Conservation (phyloP, 73 alveolate genomes). For the Breviolum minutum region DNA sequence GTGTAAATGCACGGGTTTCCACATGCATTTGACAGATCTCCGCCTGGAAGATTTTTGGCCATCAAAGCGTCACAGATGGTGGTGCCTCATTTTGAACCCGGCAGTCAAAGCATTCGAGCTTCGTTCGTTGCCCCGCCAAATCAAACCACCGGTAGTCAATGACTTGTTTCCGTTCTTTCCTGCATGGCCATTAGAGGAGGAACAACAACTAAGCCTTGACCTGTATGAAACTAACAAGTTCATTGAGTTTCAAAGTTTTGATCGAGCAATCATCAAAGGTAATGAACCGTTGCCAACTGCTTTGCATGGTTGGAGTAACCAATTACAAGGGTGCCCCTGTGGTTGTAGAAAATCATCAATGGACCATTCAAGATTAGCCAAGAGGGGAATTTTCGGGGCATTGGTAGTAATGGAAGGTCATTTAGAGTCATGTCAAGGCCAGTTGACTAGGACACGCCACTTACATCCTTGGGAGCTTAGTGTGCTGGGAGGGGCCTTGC, state of each 20-base stretch:
- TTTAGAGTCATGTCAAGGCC: no score
- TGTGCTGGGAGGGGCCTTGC: background rate
- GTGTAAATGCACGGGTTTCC: background rate
- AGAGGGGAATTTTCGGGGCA: background rate
- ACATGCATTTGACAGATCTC: background rate
- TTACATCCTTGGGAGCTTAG: background rate
- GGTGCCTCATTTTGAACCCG: background rate
- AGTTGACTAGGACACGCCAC: background rate
- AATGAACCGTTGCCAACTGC: background rate
- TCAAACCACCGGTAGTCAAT: background rate
- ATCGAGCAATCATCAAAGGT: no score
- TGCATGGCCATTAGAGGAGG: background rate
- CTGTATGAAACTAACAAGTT: background rate
- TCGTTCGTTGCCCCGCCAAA: background rate
- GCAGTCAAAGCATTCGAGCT: background rate
- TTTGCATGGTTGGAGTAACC: background rate
- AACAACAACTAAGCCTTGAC: background rate
- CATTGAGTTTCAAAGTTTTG: background rate
- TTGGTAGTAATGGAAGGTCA: background rate
- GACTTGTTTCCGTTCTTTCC: background rate
- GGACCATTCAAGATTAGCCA: background rate
- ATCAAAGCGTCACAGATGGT: background rate
- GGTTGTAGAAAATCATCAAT: background rate
- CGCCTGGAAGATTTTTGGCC: background rate
- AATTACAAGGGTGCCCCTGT: background rate